Evolutionary conservation across 495 filamentous ascomycete genomes (phyloP).

Genomic region (Daldinia caldariorum): DNA sequence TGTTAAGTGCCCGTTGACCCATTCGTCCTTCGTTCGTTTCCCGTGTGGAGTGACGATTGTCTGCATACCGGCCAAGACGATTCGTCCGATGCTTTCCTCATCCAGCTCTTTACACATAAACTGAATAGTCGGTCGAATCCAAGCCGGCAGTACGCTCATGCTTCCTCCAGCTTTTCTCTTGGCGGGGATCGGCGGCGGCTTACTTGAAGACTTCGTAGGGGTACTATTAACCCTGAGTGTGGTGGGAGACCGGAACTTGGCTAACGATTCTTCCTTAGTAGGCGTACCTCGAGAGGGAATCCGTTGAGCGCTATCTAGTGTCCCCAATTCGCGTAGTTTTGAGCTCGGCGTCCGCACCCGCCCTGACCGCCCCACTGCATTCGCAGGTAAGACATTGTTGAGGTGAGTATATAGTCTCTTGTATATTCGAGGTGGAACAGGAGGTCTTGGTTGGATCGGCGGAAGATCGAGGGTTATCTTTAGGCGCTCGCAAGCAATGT

Average conservation of each 20-base stretch:
- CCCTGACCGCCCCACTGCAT: slow-evolving; percentile 19
- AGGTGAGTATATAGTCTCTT: slow-evolving; percentile 85
- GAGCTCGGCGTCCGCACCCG: slow-evolving; percentile 43
- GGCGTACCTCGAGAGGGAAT: slow-evolving; percentile 40
- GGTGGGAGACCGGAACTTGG: slow-evolving; percentile 46
- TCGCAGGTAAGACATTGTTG: slow-evolving; percentile 70
- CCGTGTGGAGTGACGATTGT: slow-evolving; percentile 53
- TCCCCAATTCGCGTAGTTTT: slow-evolving; percentile 40
- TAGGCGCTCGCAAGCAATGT: slow-evolving; percentile 90
- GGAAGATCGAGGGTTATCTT: slow-evolving; percentile 87
- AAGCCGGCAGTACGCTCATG: slow-evolving; percentile 63
- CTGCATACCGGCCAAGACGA: slow-evolving; percentile 57
- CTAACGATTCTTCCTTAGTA: slow-evolving; percentile 51
- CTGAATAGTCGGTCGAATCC: slow-evolving; percentile 73
- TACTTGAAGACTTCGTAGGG: slow-evolving; percentile 38
- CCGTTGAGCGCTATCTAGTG: slow-evolving; percentile 39
- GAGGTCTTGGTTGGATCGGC: slow-evolving; percentile 79
- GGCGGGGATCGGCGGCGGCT: slow-evolving; percentile 30
- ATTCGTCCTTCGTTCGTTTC: slow-evolving; percentile 55
- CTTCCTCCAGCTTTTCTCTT: slow-evolving; percentile 44
- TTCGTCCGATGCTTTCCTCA: slow-evolving; percentile 51
- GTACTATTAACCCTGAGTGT: slow-evolving; percentile 30
- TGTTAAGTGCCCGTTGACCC: slow-evolving; percentile 62
- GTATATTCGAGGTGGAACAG: slow-evolving; percentile 84
- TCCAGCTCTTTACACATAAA: slow-evolving; percentile 63